These are phyloP conservation scores for Fremontodendron californicum DNA, from an alignment of 345 rosid genomes.

Conservation along the genomic window DNA sequence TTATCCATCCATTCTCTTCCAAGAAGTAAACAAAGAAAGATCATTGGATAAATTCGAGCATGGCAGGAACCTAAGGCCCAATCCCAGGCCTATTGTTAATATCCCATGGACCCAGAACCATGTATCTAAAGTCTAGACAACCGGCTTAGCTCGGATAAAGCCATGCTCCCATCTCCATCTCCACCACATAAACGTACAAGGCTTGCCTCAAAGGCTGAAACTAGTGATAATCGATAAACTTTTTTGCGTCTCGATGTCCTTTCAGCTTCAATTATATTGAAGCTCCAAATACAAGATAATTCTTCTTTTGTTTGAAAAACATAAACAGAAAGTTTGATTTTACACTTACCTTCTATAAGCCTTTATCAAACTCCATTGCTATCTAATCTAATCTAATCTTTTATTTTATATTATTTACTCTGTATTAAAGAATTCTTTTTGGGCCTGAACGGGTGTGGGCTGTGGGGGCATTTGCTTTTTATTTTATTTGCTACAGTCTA, in stretches of 20 bases:
- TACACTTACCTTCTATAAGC: slow-evolving; percentile 18
- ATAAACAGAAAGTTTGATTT: slow-evolving; percentile 18
- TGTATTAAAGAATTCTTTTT: too few relatives aligned
- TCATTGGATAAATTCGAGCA: background rate
- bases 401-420: too few relatives aligned
- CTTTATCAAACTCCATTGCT: slow-evolving; percentile 21
- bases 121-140: background rate
- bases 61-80: background rate
- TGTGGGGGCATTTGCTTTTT: too few relatives aligned
- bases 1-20: too few relatives aligned
- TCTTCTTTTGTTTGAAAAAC: background rate
- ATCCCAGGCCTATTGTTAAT: background rate
- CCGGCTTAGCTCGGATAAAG: background rate
- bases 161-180: slow-evolving; percentile 1
- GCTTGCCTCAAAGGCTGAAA: background rate
- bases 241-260: background rate
- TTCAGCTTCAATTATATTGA: background rate
- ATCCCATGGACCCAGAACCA: background rate
- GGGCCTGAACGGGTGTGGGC: too few relatives aligned
- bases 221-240: background rate
- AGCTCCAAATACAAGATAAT: background rate
- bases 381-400: too few relatives aligned
- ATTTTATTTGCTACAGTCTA: background rate
- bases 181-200: slow-evolving; percentile 21
- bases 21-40: too few relatives aligned